Conservation (phyloP, 169 alveolate genomes). For the Cyclospora cayetanensis region DNA sequence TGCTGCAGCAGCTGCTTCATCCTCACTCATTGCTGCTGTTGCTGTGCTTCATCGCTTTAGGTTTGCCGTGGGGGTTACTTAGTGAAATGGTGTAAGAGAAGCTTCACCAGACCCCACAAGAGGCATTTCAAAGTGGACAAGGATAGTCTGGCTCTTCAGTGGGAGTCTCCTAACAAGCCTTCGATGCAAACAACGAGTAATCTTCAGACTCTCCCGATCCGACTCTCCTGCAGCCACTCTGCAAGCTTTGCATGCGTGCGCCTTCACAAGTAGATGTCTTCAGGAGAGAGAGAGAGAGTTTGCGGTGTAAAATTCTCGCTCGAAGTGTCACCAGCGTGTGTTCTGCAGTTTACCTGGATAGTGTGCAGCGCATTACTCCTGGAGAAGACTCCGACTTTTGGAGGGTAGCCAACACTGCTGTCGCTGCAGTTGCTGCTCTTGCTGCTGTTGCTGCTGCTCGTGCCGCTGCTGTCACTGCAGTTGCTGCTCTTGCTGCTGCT, state of each 20-base stretch:
- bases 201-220: neutral
- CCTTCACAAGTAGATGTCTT: neutral
- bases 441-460: neutral
- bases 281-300: neutral
- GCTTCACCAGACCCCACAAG: constrained; percentile 16
- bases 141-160: neutral
- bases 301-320: neutral
- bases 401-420: neutral
- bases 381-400: constrained; percentile 46
- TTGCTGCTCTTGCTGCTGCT: neutral
- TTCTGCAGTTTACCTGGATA: constrained; percentile 4
- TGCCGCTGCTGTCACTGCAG: neutral
- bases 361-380: constrained; percentile 44
- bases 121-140: constrained; percentile 14
- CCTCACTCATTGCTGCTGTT: neutral
- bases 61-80: neutral
- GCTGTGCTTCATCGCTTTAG: neutral
- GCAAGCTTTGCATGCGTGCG: neutral
- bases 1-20: neutral
- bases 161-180: constrained; percentile 39
- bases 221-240: neutral
- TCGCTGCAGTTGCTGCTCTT: neutral
- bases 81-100: constrained; percentile 42
- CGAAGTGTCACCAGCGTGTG: too few species aligned
- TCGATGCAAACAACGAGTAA: constrained; percentile 22